phyloP scores from a whole-genome alignment of 345 rosid genomes.

The Eutrema heterophyllum region DNA sequence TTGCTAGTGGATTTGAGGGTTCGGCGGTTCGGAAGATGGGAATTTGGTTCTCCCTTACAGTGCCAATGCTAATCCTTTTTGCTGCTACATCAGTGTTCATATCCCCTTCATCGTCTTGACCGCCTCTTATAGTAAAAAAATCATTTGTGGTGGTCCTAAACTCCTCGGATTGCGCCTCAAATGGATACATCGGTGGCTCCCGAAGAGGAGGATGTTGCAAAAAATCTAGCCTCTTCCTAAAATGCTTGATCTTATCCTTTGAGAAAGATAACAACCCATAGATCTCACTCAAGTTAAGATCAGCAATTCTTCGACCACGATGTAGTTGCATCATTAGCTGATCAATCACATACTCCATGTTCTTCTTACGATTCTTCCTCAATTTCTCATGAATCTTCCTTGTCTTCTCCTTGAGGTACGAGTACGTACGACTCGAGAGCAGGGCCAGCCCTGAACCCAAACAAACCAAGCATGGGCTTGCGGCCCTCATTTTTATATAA shows the following conservation, averaged over 20 bases:
- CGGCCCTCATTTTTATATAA: no score
- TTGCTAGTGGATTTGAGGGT: neutral
- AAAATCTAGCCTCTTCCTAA: neutral
- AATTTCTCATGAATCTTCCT: neutral
- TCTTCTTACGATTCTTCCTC: neutral
- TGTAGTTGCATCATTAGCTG: slow-evolving; percentile 24
- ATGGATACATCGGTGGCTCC: neutral
- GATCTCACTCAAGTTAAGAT: slow-evolving; percentile 3
- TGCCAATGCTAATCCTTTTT: neutral
- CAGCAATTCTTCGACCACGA: neutral
- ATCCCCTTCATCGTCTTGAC: neutral
- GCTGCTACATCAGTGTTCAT: neutral
- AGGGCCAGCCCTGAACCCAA: no score
- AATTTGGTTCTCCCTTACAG: neutral
- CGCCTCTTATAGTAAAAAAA: neutral
- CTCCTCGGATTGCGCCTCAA: neutral
- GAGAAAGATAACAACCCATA: neutral
- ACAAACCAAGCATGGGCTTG: no score
- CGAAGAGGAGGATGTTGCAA: neutral
- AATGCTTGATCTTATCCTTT: neutral
- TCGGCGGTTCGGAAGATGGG: neutral
- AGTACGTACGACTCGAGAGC: no score
- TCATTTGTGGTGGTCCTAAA: neutral
- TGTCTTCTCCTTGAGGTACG: slow-evolving; percentile 18
- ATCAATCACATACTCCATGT: slow-evolving; percentile 6